Base-by-base conservation (phyloP, 306 rosid genomes). In the Mimosa pudica region DNA sequence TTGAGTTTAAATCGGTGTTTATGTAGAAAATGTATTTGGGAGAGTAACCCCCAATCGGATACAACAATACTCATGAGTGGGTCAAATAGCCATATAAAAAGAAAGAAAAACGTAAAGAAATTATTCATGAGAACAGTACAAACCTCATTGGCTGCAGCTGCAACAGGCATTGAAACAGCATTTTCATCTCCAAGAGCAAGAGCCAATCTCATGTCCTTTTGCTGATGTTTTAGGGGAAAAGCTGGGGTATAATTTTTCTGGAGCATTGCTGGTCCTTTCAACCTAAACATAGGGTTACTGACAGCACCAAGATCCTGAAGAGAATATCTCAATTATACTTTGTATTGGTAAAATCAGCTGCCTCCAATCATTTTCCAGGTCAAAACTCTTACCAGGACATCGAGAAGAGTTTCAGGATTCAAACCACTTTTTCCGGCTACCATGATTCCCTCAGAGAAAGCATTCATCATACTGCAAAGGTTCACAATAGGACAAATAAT, bases 171-270 rank as follows among this genome's bases (percentile, higher is more conserved):
- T 70, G 97, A 55, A 64, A 88, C 83, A 64, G 90, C 86, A 81
- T 87, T 84, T 77, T 90, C 93, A 82, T 92, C 96, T 20, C 92
- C 97, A 69, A 90, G 92, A 70, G 93, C 89, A 83, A 92, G 93
- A 82, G 97, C 96, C 85, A 92, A 83, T 78, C 96, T 90, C 97
- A 90, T 92, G 87, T 92, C 97, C 84, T 92, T 92, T 84, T 92
- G 97, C 84, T 92, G 96, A 86, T 92, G 97, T 81, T 92, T 92
- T 77, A 92, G 87, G 1, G 97, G 97, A 88, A 92, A 92, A 42
- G 97, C 97, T 7, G 97, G 92, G 76, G 93, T 52, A 80, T 90
- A 88, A 79, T 54, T 90, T 77, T 82, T 86, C 84, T 89, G 35
- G 10, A 90, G 85, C 91, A 92, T 90, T 67, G 88, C 10, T 5